These are phyloP conservation scores for Telfairia occidentalis DNA, from an alignment of 331 rosid species.

Conservation along the genomic window DNA sequence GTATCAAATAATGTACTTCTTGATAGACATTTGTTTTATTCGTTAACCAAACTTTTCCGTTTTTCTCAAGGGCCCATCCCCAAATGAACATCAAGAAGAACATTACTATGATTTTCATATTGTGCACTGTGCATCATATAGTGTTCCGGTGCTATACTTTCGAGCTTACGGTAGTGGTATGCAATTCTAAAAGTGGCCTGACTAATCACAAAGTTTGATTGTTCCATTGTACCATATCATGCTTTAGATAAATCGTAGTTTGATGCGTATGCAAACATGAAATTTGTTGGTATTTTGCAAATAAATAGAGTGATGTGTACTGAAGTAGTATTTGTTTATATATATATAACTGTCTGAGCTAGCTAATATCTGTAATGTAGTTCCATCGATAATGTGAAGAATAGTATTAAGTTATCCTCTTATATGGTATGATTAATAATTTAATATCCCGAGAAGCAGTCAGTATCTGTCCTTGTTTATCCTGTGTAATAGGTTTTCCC, in stretches of 20 bases:
- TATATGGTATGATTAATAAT: too few relatives aligned
- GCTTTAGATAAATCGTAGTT: not conserved
- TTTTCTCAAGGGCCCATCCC: slow-evolving; percentile 30
- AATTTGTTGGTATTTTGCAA: not conserved
- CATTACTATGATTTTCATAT: slow-evolving; percentile 59
- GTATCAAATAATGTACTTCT: not conserved
- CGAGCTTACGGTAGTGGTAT: slow-evolving; percentile 54
- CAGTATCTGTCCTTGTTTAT: too few relatives aligned
- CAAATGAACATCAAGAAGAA: slow-evolving; percentile 20
- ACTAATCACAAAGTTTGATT: not conserved
- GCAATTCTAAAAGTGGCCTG: slow-evolving; percentile 9
- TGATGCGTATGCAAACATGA: not conserved
- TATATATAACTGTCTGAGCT: not conserved
- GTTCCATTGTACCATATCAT: not conserved
- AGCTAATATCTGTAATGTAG: not conserved
- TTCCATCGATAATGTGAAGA: too few relatives aligned
- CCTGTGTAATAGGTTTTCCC: too few relatives aligned
- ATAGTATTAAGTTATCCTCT: too few relatives aligned
- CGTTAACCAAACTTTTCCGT: slow-evolving; percentile 9
- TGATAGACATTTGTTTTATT: slow-evolving; percentile 3
- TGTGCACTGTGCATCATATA: slow-evolving; percentile 53
- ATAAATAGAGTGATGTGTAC: not conserved
- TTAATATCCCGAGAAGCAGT: too few relatives aligned
- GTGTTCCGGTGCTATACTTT: slow-evolving; percentile 71
- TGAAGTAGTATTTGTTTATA: not conserved